Evolutionary conservation across 225 moss, liverwort and hornwort genomes (phyloP), one percentile per base, ranked within the genome.

Genomic region (Bryum argenteum): DNA sequence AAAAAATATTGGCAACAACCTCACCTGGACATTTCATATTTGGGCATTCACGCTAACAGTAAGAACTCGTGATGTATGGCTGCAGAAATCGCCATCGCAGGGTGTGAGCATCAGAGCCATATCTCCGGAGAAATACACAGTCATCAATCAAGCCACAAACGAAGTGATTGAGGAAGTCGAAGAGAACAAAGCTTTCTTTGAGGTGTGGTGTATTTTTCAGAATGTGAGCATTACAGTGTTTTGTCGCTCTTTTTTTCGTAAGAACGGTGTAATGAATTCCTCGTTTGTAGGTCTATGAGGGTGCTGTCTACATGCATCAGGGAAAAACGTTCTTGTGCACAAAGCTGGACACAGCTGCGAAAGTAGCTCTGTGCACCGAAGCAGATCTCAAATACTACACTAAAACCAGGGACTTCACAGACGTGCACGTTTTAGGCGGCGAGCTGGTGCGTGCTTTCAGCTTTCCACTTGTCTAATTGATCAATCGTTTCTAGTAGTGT

Each of bases 261-360:
- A 21, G 23, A 51, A 44, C 9, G 3, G 16, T 61, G 66, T 41
- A 14, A 45, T 61, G 65, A 51, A 5, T 23, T 33, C 54, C 28
- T n/a, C 40, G 24, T 23, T 26, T 92, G 74, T 81, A 95, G 95
- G 87, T 95, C n/a, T 95, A 95, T 66, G 92, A 95, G 75, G 92
- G 95, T 74, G 95, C 95, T 41, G 95, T 95, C 39, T 95, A 95
- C 64, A 86, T 95, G 95, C 92, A 95, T 75, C 95, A 95, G 70
- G 95, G 93, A 24, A 95, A 91, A 75, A 95, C 92, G 13, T 95
- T 86, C 71, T 65, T 95, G 57, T 89, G 89, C 63, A 88, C 82
- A 75, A 84, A 82, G 58, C 58, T 95, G 67, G 92, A 95, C 69
- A 79, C 87, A 9, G 66, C 80, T 66, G 88, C 89, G 9, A 95